Evolutionary conservation across 2,329 filamentous ascomycete genomes (phyloP), one percentile per base, ranked within the genome.

Genomic region (Coleophoma eucalyptorum): DNA sequence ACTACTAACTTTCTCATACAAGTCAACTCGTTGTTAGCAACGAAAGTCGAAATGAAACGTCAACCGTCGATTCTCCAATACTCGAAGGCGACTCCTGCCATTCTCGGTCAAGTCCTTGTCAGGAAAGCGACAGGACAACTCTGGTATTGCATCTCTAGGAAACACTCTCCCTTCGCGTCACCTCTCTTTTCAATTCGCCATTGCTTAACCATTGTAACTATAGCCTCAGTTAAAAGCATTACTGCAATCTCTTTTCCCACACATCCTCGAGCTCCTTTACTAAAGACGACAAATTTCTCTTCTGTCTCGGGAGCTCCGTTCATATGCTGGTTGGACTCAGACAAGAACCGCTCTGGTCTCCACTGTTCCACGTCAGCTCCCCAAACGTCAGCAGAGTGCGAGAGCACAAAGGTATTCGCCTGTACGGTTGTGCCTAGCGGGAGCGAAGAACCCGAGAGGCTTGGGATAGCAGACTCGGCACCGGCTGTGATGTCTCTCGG

Each of bases 281-380:
- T 63, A 51, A 75, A 74, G 2, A 70, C 61, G 21, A 71, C 56
- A 50, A 73, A 68, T 31, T 64, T 67, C 7, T 65, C 62, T 53
- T 69, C 65, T 44, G 69, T 26, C 26, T 26, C 10, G 16, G 11
- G 18, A 18, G n/a, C 35, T 40, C 61, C 59, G 54, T 69, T 71
- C 5, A 63, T 66, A 40, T 69, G 60, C 7, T 18, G 33, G 16
- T 48, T 21, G 4, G n/a, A 15, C 21, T 68, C 68, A 3, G 63
- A 67, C 2, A 73, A 57, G 67, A 67, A 74, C 15, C 70, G 62
- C 50, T 73, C 69, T 2, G 71, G 71, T 33, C 43, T 45, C 50
- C 50, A 51, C 31, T 21, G 12, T 15, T 45, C 32, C 3, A 41
- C 50, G 26, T 51, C 50, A 34, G 15, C 11, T 13, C 50, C 50